Base-by-base conservation (phyloP, 1,284 basidiomycete genomes). In the Laetiporus sulphureus region DNA sequence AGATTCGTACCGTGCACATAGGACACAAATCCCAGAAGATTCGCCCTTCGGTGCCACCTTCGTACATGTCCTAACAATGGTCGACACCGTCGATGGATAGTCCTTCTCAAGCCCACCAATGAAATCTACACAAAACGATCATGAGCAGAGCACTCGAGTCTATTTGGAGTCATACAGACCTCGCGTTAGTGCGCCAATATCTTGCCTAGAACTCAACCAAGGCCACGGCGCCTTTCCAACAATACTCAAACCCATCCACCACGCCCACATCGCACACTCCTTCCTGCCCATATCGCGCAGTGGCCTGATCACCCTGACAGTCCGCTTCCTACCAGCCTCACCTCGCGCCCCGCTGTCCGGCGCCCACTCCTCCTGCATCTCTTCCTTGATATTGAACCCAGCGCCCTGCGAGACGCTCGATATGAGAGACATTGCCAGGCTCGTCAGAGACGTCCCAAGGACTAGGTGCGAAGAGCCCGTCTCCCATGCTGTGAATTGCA, bases 61-160 rank as follows among this genome's bases (percentile, higher is more conserved):
- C 19, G 74, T 80, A 48, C 87, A 90, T 0, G 91, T 94, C 34
- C 85, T 74, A 20, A 80, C 82, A 41, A 94, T 90, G 0, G 91
- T 84, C 5, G 88, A 91, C 3, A 94, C 91, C 0, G 91, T 94
- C 0, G 90, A 88, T 0, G 91, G 91, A 59, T 89, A 93, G 53
- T 91, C 79, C 34, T 75, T 77, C 60, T 90, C 88, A 18, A 94
- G 61, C 0, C 83, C 80, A 13, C 83, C 67, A 46, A 94, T 88
- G 57, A 94, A 94, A 56, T 83, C 90, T 91, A 40, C 33, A 18
- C 18, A 35, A 11, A 5, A 11, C 34, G 2, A 41, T 22, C 32
- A 2, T 4, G 35, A 3, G 13, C 13, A 18, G n/a, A n/a, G n/a
- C n/a, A n/a, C n/a, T n/a, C n/a, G n/a, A n/a, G n/a, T n/a, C n/a